Evolutionary conservation across 371 early-diverging fungal species (phyloP), one percentile per base, ranked within the genome.

Genomic region (Rhizopus delemar): DNA sequence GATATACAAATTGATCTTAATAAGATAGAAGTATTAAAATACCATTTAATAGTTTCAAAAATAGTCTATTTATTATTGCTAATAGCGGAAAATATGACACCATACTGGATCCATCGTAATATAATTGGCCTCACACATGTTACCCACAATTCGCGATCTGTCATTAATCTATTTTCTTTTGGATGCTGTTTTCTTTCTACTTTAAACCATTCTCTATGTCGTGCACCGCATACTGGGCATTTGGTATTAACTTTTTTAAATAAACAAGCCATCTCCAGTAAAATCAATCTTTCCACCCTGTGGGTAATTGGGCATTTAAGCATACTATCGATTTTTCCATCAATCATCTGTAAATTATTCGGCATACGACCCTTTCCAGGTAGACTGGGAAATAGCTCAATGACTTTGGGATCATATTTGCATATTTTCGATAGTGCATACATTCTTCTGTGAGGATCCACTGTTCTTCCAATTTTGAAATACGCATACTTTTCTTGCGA

Each of bases 381-480:
- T 22, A 67, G 59, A 15, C 63, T 68, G 0, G 84, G 82, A 35
- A 80, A 74, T 16, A 78, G 48, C 31, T 83, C 84, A 2, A 81
- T 60, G 29, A 84, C 49, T 13, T 57, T 61, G 8, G 85, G 85
- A 4, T 66, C 63, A 9, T 70, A 68, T 5, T 79, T 71, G 41
- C 85, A 84, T 41, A 53, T 63, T 22, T 71, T 63, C 0, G 70
- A 57, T 61, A 82, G 73, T 57, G 81, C 77, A 46, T 72, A 75
- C 82, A 84, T 82, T 13, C 85, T 71, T 22, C 76, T 66, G 29
- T 70, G 66, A 2, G 81, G 73, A 54, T 84, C 73, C 4, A 70
- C 73, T 0, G 81, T 75, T 3, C 82, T 72, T 0, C 85, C 85
- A 28, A 84, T 76, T 41, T 84, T 84, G 61, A 82, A 84, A 50